These are phyloP conservation scores for Aspergillus biplanus DNA, from an alignment of 495 filamentous ascomycete species.

Conservation along the genomic window DNA sequence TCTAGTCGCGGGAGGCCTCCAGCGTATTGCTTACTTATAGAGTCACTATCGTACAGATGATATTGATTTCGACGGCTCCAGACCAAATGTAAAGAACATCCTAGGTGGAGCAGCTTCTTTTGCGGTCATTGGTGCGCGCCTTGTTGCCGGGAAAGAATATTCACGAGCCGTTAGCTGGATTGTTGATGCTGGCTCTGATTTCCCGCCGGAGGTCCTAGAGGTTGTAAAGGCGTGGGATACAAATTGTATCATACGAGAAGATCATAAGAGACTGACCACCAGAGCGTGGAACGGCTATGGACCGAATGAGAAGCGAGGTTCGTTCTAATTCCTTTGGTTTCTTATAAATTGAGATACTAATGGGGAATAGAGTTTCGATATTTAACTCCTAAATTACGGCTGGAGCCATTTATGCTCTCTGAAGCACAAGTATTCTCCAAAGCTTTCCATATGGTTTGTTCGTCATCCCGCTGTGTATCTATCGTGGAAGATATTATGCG, in stretches of 20 bases:
- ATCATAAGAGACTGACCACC: slow-evolving; percentile 73
- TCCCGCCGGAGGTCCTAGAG: slow-evolving; percentile 65
- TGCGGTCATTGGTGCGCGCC: slow-evolving; percentile 82
- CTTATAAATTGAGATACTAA: slow-evolving; percentile 27
- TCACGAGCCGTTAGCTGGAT: slow-evolving; percentile 78
- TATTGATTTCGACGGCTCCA: slow-evolving; percentile 69
- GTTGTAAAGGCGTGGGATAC: slow-evolving; percentile 75
- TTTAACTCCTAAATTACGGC: slow-evolving; percentile 79
- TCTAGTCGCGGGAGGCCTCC: background rate
- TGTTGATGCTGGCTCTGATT: slow-evolving; percentile 86
- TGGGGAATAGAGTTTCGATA: slow-evolving; percentile 75
- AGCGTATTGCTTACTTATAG: slow-evolving; percentile 28
- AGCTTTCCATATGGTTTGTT: slow-evolving; percentile 88
- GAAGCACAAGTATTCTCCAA: slow-evolving; percentile 65
- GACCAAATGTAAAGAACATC: slow-evolving; percentile 66
- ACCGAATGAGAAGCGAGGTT: slow-evolving; percentile 58
- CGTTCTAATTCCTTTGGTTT: slow-evolving; percentile 8
- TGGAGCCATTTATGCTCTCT: slow-evolving; percentile 64
- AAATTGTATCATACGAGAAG: slow-evolving; percentile 65
- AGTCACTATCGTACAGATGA: slow-evolving; percentile 65
- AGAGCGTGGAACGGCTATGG: slow-evolving; percentile 91
- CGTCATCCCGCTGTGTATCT: slow-evolving; percentile 72
- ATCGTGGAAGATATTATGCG: slow-evolving; percentile 66
- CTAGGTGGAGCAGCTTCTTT: slow-evolving; percentile 88
- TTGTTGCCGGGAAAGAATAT: slow-evolving; percentile 64